A percentile compares a stretch with the other conserved stretches of the same genome.
These are phyloP conservation scores for Penicillium sp. DNA, from an alignment of 2,329 filamentous ascomycete genomes.

Conservation along the genomic window DNA sequence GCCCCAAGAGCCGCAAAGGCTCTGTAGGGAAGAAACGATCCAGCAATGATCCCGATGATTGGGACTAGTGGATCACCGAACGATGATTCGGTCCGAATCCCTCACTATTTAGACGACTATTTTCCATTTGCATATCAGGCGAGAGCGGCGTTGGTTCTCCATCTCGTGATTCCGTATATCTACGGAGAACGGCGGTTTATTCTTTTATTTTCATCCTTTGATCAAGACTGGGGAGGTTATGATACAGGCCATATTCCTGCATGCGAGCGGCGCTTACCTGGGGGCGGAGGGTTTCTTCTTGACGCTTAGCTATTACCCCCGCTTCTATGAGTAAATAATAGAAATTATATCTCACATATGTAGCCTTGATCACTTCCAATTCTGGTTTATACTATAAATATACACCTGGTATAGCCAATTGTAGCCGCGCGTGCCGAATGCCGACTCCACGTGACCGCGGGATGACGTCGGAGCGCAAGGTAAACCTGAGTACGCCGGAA, in stretches of 20 bases:
- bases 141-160: conserved; percentile 17
- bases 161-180: neutral
- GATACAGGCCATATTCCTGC: conserved; percentile 10
- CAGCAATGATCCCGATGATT: conserved; percentile 40
- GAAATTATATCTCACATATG: conserved; percentile 7
- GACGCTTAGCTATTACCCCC: conserved; percentile 3
- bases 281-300: conserved; percentile 4
- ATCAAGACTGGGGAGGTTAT: conserved; percentile 3
- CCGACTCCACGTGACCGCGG: conserved; percentile 3
- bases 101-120: conserved; percentile 1
- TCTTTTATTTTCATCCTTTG: neutral
- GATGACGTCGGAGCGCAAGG: conserved; percentile 6
- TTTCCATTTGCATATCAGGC: conserved; percentile 24
- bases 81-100: neutral
- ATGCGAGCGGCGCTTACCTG: conserved; percentile 10
- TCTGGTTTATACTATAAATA: neutral
- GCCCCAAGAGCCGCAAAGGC: conserved; percentile 38
- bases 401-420: neutral
- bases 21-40: conserved; percentile 35
- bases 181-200: neutral
- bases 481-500: neutral
- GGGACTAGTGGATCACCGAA: conserved; percentile 19
- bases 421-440: conserved; percentile 1
- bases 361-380: neutral
- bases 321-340: conserved; percentile 21